Percentiles rank a stretch among this genome's conserved stretches.
Conservation (phyloP, 2,329 filamentous ascomycete species). For the Emergomyces orientalis region DNA sequence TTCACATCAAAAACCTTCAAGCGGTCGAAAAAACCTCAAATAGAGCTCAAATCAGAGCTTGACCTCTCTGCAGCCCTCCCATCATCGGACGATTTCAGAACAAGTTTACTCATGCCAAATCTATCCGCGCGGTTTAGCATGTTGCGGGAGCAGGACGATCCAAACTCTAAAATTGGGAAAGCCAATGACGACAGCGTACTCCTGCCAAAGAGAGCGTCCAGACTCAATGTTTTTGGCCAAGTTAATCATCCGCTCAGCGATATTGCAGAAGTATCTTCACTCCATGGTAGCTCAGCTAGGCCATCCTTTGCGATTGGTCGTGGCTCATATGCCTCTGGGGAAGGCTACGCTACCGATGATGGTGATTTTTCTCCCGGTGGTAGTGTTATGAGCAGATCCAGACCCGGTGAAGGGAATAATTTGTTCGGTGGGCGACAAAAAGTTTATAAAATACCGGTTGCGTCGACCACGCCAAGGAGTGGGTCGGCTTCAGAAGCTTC, state of each 20-base stretch:
- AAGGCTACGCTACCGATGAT: conserved; percentile 53
- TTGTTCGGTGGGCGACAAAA: conserved; percentile 94
- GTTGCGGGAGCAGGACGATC: conserved; percentile 89
- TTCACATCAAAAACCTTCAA: conserved; percentile 37
- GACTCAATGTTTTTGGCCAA: conserved; percentile 63
- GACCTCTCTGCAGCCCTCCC: conserved; percentile 69
- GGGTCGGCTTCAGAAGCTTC: conserved; percentile 34
- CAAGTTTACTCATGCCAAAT: conserved; percentile 90
- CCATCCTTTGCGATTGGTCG: conserved; percentile 53
- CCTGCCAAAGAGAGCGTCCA: conserved; percentile 69
- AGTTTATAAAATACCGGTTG: conserved; percentile 71
- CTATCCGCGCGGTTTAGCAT: conserved; percentile 94
- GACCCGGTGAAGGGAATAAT: conserved; percentile 81
- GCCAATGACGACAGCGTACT: conserved; percentile 92
- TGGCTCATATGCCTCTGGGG: conserved; percentile 55
- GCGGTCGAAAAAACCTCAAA: conserved; percentile 44
- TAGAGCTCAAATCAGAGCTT: conserved; percentile 50
- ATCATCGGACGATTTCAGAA: conserved; percentile 80
- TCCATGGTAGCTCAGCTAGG: conserved; percentile 50
- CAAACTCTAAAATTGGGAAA: conserved; percentile 78
- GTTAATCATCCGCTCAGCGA: conserved; percentile 56
- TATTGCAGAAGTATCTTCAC: conserved; percentile 83
- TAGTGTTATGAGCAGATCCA: conserved; percentile 71
- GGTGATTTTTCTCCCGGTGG: conserved; percentile 51
- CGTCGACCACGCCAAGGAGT: conserved; percentile 28